Evolutionary conservation across 2,329 filamentous ascomycete genomes (phyloP).

Genomic region (Penicillium sp.): DNA sequence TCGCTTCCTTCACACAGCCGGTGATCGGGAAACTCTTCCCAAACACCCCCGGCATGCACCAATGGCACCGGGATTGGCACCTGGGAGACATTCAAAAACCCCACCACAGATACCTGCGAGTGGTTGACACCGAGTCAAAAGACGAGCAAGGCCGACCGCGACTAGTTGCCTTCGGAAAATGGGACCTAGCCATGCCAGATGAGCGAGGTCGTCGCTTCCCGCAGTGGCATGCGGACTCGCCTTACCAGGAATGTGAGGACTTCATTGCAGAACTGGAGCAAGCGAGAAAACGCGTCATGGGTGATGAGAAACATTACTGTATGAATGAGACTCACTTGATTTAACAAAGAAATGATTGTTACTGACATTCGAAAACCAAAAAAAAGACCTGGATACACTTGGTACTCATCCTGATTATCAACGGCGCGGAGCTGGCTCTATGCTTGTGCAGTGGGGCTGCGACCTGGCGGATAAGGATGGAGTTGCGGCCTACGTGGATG

Average conservation of each 20-base stretch:
- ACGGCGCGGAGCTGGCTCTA: constrained; percentile 38
- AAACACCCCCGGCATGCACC: constrained; percentile 25
- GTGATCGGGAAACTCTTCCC: constrained; percentile 21
- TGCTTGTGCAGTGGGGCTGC: constrained; percentile 38
- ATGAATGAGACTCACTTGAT: not conserved
- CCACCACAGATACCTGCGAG: constrained; percentile 22
- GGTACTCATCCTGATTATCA: constrained; percentile 43
- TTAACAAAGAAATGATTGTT: not conserved
- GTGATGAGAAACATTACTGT: constrained; percentile 27
- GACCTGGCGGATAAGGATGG: constrained; percentile 36
- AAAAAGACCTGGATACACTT: constrained; percentile 36
- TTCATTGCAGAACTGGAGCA: constrained; percentile 20
- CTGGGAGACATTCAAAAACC: constrained; percentile 15
- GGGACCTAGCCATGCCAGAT: constrained; percentile 23
- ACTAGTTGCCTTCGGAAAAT: constrained; percentile 28
- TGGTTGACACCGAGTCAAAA: constrained; percentile 17
- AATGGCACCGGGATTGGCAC: constrained; percentile 23
- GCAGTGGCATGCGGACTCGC: constrained; percentile 23
- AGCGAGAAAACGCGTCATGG: constrained; percentile 21
- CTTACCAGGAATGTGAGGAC: constrained; percentile 12
- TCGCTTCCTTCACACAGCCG: constrained; percentile 21
- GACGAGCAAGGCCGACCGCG: constrained; percentile 10
- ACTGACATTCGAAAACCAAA: not conserved
- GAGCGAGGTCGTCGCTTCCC: constrained; percentile 27
- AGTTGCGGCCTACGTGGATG: constrained; percentile 38